These are phyloP conservation scores for Pseudogymnoascus sp. DNA, from an alignment of 2,329 filamentous ascomycete species.

Conservation along the genomic window DNA sequence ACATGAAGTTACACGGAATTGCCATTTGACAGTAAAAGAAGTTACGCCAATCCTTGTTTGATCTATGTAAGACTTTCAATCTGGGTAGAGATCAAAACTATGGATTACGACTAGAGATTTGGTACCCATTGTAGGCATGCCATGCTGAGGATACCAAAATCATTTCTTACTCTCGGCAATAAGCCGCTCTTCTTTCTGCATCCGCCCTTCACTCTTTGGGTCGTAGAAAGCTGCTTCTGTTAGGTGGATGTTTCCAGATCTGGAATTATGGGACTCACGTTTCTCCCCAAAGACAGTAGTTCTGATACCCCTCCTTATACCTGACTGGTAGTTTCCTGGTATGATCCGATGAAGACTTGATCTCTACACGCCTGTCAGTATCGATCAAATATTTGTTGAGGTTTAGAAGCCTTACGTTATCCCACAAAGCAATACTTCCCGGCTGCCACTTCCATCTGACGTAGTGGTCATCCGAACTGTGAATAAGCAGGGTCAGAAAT, in stretches of 20 bases:
- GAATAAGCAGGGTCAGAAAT: slow-evolving; percentile 20
- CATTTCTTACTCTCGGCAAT: not conserved
- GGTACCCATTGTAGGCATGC: not conserved
- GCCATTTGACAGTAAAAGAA: not conserved
- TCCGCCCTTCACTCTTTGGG: slow-evolving; percentile 19
- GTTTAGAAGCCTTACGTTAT: slow-evolving; percentile 15
- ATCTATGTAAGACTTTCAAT: not conserved
- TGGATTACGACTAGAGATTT: not conserved
- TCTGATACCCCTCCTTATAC: slow-evolving; percentile 17
- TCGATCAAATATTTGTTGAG: not conserved
- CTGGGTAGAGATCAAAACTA: not conserved
- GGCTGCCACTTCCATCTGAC: slow-evolving; percentile 24
- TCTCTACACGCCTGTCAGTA: slow-evolving; percentile 16
- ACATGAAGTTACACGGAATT: not conserved
- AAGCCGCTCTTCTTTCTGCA: slow-evolving; percentile 16
- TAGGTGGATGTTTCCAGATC: not conserved
- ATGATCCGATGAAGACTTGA: slow-evolving; percentile 19
- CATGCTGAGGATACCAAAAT: not conserved
- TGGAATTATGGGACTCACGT: slow-evolving; percentile 15
- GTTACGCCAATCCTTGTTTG: not conserved
- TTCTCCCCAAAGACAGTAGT: slow-evolving; percentile 24
- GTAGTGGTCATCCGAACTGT: slow-evolving; percentile 21
- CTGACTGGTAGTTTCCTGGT: slow-evolving; percentile 18
- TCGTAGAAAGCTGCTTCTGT: slow-evolving; percentile 18
- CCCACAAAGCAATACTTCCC: slow-evolving; percentile 22